These are phyloP conservation scores for Syzygium malaccense DNA, from an alignment of 441 rosid species.

Conservation along the genomic window DNA sequence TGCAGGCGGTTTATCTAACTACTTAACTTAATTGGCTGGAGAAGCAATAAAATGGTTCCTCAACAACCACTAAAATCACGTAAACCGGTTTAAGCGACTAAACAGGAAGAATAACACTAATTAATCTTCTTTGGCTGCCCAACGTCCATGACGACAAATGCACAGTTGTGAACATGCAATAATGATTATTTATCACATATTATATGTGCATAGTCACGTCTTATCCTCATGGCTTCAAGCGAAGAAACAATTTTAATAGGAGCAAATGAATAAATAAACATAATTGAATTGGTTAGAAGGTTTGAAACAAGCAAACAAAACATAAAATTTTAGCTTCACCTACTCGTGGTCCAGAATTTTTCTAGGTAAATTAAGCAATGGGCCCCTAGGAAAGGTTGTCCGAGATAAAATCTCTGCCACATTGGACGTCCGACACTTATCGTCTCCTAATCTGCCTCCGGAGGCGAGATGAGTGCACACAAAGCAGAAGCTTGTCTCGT, in stretches of 20 bases:
- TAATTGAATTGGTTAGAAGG: background rate
- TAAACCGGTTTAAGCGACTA: background rate
- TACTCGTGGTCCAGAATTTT: slow-evolving; percentile 87
- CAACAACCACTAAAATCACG: slow-evolving; percentile 8
- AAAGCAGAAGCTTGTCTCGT: slow-evolving; percentile 90
- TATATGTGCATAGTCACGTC: background rate
- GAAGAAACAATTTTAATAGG: slow-evolving; percentile 3
- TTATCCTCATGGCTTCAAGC: background rate
- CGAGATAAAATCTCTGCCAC: slow-evolving; percentile 57
- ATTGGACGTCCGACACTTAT: slow-evolving; percentile 58
- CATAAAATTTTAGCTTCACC: slow-evolving; percentile 2
- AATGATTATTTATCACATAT: background rate
- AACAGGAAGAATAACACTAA: background rate
- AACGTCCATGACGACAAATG: slow-evolving; percentile 5
- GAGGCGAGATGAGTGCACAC: slow-evolving; percentile 92
- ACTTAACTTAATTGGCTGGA: background rate
- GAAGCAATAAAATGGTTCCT: background rate
- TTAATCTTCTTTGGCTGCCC: slow-evolving; percentile 7
- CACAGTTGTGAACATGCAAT: slow-evolving; percentile 14
- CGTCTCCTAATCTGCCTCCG: slow-evolving; percentile 83
- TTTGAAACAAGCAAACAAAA: background rate
- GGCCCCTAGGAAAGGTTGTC: slow-evolving; percentile 65
- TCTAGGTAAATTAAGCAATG: slow-evolving; percentile 47
- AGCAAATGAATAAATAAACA: slow-evolving; percentile 2
- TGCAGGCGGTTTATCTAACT: slow-evolving; percentile 2